phyloP scores from a whole-genome alignment of 2,329 filamentous ascomycete species.

The Aspergillus sp. region DNA sequence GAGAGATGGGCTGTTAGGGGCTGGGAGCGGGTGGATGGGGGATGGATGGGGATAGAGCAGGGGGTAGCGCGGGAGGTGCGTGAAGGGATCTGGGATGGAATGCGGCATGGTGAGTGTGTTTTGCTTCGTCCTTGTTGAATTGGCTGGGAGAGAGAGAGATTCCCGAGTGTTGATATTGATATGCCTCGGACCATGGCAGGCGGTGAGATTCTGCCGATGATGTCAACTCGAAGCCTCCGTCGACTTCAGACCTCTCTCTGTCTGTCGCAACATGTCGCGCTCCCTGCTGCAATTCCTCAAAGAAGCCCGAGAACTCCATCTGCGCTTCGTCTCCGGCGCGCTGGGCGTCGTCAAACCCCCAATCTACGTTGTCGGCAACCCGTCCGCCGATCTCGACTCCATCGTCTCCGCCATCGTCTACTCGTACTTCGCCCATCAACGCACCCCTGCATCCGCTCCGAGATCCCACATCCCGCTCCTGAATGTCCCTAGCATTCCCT shows the following conservation, averaged over 20 bases:
- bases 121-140: neutral
- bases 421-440: constrained; percentile 47
- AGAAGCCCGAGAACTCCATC: constrained; percentile 21
- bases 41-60: constrained; percentile 22
- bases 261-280: constrained; percentile 4
- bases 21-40: constrained; percentile 23
- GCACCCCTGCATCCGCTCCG: constrained; percentile 26
- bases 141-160: neutral
- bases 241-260: no score
- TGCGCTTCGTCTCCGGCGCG: constrained; percentile 15
- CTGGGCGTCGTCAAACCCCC: constrained; percentile 15
- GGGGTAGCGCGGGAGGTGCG: constrained; percentile 19
- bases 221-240: no score
- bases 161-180: neutral
- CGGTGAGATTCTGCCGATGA: constrained; percentile 5
- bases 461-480: constrained; percentile 48
- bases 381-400: constrained; percentile 52
- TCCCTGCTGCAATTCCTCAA: constrained; percentile 29
- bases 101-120: no score
- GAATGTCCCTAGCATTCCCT: constrained; percentile 43
- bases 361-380: constrained; percentile 36
- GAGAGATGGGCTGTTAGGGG: constrained; percentile 9
- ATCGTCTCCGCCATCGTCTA: constrained; percentile 53
- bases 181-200: constrained; percentile 1
- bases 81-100: constrained; percentile 13